Evolutionary conservation across 1,139 yeast species (phyloP), one percentile per base, ranked within the genome.

Genomic region (Hanseniaspora uvarum): DNA sequence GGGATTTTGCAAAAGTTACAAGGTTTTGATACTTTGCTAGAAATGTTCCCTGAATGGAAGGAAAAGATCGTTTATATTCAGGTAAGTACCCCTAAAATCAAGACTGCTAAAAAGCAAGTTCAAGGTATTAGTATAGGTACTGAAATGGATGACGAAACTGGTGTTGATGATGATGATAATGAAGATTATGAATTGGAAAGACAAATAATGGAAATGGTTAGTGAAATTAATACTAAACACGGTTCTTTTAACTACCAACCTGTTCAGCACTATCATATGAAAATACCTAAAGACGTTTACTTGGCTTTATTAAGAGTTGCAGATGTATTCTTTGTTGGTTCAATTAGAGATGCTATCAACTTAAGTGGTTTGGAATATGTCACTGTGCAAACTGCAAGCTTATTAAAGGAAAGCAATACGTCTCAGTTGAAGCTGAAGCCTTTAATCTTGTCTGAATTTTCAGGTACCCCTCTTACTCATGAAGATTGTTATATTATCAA

Each of bases 331-430:
- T 71, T 92, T 56, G 86, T 87, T 58, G 87, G 96, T 0, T 83
- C 95, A 2, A 83, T 89, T 31, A 80, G 98, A 65, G 98, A 92
- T 65, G 97, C 97, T 56, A 88, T 92, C 86, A 92, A 88, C 69
- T 88, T 96, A 12, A 92, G 97, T 0, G 86, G 96, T 0, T 71
- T 89, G 58, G 98, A 92, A 67, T 92, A 81, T 67, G 94, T 89
- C 41, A 80, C 89, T 33, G 85, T 96, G 61, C 97, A 94, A 68
- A 80, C 84, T 14, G 43, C 43, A 4, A 39, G 30, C 18, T 11
- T 39, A 10, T n/a, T 39, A 30, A 59, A 58, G 39, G 58, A 57
- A 24, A 54, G 57, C 34, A 63, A 67, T 48, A 60, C 59, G 48
- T 76, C 77, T 59, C 28, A 46, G 10, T 18, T 37, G 23, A 40